Evolutionary conservation across 331 rosid genomes (phyloP).

Genomic region (Arachis monticola): DNA sequence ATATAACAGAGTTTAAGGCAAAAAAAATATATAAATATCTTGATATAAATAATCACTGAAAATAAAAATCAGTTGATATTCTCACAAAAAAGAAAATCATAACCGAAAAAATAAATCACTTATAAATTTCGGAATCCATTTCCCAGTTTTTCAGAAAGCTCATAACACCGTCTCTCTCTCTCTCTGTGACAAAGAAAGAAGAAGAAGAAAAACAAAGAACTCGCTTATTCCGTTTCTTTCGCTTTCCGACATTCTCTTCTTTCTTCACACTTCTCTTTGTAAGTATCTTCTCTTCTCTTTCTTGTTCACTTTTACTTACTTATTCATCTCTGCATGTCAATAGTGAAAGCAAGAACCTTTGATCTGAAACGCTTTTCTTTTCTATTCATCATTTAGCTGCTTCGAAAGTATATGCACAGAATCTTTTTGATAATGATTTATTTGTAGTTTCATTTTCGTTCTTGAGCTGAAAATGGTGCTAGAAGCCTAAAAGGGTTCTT

Average conservation of each 20-base stretch:
- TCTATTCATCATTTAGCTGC: not conserved
- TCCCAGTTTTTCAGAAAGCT: too few relatives aligned
- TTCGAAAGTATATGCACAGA: not conserved
- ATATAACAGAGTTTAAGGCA: too few relatives aligned
- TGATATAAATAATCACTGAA: too few relatives aligned
- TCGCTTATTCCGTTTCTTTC: not conserved
- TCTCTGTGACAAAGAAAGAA: not conserved
- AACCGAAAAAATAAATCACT: too few relatives aligned
- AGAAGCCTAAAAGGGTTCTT: not conserved
- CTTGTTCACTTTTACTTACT: not conserved
- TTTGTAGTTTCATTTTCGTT: not conserved
- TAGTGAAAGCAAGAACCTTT: not conserved
- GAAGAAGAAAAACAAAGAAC: not conserved
- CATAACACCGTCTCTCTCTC: not conserved
- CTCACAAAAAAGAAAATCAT: too few relatives aligned
- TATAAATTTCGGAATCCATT: too few relatives aligned
- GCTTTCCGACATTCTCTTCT: not conserved
- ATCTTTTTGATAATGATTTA: not conserved
- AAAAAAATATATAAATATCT: too few relatives aligned
- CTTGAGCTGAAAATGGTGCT: not conserved
- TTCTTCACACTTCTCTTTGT: not conserved
- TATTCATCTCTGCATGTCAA: not conserved
- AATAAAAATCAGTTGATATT: too few relatives aligned
- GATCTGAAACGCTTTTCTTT: slow-evolving; percentile 6
- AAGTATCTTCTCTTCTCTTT: not conserved